Evolutionary conservation across 1,284 basidiomycete genomes (phyloP).

Genomic region (Mycosarcoma mackinlayi): DNA sequence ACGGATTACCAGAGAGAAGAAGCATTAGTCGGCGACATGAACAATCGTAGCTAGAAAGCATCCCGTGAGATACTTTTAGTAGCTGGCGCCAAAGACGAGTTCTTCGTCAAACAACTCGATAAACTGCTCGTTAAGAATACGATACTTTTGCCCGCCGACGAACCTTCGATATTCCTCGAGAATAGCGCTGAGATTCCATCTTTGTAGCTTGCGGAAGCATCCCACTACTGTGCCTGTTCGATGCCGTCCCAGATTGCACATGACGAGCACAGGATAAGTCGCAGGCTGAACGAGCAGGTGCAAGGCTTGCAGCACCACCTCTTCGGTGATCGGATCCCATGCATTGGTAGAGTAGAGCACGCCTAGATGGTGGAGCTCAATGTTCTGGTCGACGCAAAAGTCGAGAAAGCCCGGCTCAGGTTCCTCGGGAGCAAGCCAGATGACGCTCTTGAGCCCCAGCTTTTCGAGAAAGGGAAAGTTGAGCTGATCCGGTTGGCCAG

Average conservation of each 20-base stretch:
- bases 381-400: slow-evolving; percentile 64
- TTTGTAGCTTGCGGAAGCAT: slow-evolving; percentile 70
- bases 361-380: slow-evolving; percentile 69
- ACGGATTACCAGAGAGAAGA: too few relatives aligned
- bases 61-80: too few relatives aligned
- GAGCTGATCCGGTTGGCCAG: slow-evolving; percentile 72
- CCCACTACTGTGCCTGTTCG: slow-evolving; percentile 72
- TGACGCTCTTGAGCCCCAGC: slow-evolving; percentile 70
- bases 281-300: slow-evolving; percentile 71
- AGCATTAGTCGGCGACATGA: too few relatives aligned
- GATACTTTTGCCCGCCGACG: slow-evolving; percentile 72
- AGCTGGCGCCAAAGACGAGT: slow-evolving; percentile 72
- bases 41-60: too few relatives aligned
- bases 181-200: slow-evolving; percentile 72
- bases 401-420: slow-evolving; percentile 70
- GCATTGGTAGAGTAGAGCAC: slow-evolving; percentile 69
- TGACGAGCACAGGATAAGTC: slow-evolving; percentile 71
- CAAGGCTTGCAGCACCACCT: slow-evolving; percentile 72
- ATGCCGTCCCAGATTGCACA: slow-evolving; percentile 73
- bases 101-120: slow-evolving; percentile 73
- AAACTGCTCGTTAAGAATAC: slow-evolving; percentile 73
- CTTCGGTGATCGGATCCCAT: slow-evolving; percentile 71
- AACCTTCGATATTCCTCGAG: slow-evolving; percentile 72
- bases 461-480: slow-evolving; percentile 73
- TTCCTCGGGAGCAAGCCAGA: slow-evolving; percentile 73